Conservation (phyloP, 306 rosid species). For the Medicago ruthenica region DNA sequence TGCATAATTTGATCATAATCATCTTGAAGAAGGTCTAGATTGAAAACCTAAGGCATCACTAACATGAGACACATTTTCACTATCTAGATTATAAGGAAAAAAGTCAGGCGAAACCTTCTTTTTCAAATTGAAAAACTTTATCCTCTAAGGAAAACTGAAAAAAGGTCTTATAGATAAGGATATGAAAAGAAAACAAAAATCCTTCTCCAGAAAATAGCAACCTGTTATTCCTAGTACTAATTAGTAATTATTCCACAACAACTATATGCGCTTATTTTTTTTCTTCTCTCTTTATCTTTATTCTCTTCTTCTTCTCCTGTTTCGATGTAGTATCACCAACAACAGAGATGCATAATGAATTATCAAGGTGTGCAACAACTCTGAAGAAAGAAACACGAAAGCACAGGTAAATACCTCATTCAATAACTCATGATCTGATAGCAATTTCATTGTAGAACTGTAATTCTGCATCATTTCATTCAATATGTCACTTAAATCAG, state of each 20-base stretch:
- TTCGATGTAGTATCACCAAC: constrained; percentile 8
- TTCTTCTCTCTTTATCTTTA: not conserved
- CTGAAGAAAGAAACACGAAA: constrained; percentile 11
- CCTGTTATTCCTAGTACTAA: constrained; percentile 16
- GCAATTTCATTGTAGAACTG: constrained; percentile 60
- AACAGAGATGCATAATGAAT: constrained; percentile 38
- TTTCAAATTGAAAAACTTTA: constrained; percentile 2
- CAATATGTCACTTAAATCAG: constrained; percentile 40
- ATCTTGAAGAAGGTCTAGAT: constrained; percentile 18
- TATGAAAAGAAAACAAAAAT: not conserved
- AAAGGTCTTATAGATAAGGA: not conserved
- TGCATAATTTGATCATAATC: not conserved
- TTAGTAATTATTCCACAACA: not conserved
- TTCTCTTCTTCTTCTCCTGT: constrained; percentile 12
- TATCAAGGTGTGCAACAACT: constrained; percentile 34
- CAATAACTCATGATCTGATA: constrained; percentile 70
- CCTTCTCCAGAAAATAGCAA: constrained; percentile 14
- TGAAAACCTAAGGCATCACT: constrained; percentile 1
- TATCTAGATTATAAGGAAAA: not conserved
- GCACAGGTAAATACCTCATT: constrained; percentile 65
- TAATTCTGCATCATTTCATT: constrained; percentile 67
- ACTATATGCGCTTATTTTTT: constrained; percentile 5
- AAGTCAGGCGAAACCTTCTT: constrained; percentile 4
- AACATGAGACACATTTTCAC: constrained; percentile 14
- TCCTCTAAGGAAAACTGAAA: constrained; percentile 12